Evolutionary conservation across 371 early-diverging fungal species (phyloP), one percentile per base, ranked within the genome.

Genomic region (Syncephalastrum racemosum): DNA sequence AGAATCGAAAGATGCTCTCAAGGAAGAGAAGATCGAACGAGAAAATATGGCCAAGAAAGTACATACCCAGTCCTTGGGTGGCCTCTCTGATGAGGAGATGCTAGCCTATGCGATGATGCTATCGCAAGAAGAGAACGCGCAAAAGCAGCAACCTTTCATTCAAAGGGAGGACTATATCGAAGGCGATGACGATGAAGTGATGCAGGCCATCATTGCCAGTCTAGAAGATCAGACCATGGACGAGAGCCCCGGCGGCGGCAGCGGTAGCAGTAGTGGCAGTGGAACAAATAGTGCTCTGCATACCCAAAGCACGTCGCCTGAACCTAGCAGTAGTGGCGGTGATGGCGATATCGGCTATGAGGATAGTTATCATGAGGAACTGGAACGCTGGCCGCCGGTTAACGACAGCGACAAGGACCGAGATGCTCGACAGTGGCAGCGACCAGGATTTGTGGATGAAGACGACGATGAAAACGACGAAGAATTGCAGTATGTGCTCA

Each of bases 21-120:
- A 59, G 25, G 51, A 66, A 15, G 81, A 81, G 56, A 51, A 60
- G 19, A 50, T 56, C 14, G 73, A 73, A 18, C 60, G 61, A 18
- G 70, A 72, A 27, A 41, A 51, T 7, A 54, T 60, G 2, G 70
- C 60, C 13, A 67, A 59, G 22, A 41, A 61, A 12, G 24, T 73
- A 8, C 46, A 71, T 24, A 73, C 71, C 31, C 36, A 68, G 31
- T 69, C 77, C 10, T 31, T 76, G 57, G 71, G 69, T 12, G 78
- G 75, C 4, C 47, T 81, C 36, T 68, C 77, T 0, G 77, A 81
- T 31, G 67, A 73, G 45, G 81, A 81, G 53, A 67, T 74, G 66
- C 36, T 81, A 20, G 73, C 65, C 2, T 79, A 79, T 60, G 81
- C 79, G 3, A 51, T 78, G 56, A 77, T 81, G 77, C 16, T 81